Evolutionary conservation across 805 yeast species (phyloP).

Genomic region (Nakazawaea ambrosiae): DNA sequence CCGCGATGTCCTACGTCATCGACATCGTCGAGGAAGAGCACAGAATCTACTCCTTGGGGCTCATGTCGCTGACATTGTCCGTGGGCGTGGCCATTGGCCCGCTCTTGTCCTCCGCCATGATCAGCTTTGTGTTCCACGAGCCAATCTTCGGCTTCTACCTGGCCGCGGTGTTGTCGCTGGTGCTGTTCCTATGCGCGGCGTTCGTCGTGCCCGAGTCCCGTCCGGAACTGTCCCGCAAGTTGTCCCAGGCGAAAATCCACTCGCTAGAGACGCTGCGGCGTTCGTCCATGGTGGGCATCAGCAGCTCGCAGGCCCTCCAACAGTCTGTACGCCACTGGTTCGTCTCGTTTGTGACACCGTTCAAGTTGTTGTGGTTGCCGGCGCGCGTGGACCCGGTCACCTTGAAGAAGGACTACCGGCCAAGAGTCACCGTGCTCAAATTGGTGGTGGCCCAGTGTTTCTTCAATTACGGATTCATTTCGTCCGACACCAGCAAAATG

Average conservation of each 20-base stretch:
- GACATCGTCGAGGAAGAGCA: slow-evolving; percentile 8
- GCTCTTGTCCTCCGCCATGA: not conserved
- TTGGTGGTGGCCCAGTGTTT: slow-evolving; percentile 35
- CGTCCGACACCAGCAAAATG: slow-evolving; percentile 29
- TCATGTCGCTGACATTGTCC: not conserved
- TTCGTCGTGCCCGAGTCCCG: slow-evolving; percentile 48
- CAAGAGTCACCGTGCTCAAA: slow-evolving; percentile 32
- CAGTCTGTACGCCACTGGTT: not conserved
- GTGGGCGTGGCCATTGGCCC: slow-evolving; percentile 7
- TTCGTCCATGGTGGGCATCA: not conserved
- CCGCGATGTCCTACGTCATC: slow-evolving; percentile 1
- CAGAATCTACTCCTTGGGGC: slow-evolving; percentile 5
- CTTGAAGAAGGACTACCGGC: slow-evolving; percentile 9
- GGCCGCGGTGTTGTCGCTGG: slow-evolving; percentile 16
- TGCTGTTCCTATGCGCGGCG: slow-evolving; percentile 23
- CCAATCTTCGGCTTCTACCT: not conserved
- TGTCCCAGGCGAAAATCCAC: not conserved
- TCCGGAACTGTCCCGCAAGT: slow-evolving; percentile 35
- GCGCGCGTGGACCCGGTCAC: slow-evolving; percentile 14
- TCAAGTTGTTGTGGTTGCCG: slow-evolving; percentile 41
- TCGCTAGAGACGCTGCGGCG: not conserved
- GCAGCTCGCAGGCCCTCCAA: not conserved
- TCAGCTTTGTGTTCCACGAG: not conserved
- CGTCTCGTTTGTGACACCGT: slow-evolving; percentile 26
- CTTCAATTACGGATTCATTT: slow-evolving; percentile 25